Evolutionary conservation across 2,329 filamentous ascomycete genomes (phyloP).

Genomic region (Talaromyces sp.): DNA sequence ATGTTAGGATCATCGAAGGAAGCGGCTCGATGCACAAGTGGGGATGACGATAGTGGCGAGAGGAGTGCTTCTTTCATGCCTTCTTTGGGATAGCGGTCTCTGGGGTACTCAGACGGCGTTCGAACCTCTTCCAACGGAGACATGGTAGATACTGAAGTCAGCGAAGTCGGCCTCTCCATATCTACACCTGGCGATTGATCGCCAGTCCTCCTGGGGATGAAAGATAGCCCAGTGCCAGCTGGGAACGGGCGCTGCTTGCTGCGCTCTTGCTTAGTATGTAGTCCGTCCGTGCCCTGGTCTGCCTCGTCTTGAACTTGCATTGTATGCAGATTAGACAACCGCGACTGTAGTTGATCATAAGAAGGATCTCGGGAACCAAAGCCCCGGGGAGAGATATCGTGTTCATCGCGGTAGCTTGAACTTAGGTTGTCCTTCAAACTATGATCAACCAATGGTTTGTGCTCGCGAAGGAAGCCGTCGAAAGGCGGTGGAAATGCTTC

Average conservation of each 20-base stretch:
- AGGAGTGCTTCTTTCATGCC: conserved; percentile 26
- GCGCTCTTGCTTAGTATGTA: conserved; percentile 16
- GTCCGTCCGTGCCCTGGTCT: conserved; percentile 13
- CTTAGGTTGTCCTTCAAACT: conserved; percentile 37
- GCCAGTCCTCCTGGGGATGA: conserved; percentile 19
- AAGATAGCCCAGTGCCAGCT: conserved; percentile 16
- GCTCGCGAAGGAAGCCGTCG: conserved; percentile 36
- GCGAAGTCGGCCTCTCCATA: conserved; percentile 34
- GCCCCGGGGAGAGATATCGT: conserved; percentile 35
- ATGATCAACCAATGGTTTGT: conserved; percentile 39
- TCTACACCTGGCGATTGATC: conserved; percentile 20
- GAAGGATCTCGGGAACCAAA: conserved; percentile 20
- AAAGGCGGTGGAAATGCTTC: conserved; percentile 33
- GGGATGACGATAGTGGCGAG: conserved; percentile 34
- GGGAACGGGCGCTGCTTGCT: conserved; percentile 21
- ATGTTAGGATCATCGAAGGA: conserved; percentile 37
- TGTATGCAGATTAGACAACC: conserved; percentile 30
- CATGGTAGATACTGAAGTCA: conserved; percentile 40
- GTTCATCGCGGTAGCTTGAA: conserved; percentile 30
- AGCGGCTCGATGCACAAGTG: conserved; percentile 30
- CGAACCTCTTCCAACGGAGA: conserved; percentile 37
- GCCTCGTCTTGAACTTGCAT: conserved; percentile 31
- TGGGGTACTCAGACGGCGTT: conserved; percentile 34
- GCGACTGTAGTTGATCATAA: conserved; percentile 24
- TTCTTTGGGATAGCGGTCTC: conserved; percentile 17